Evolutionary conservation across 306 rosid species (phyloP), one percentile per base, ranked within the genome.

Genomic region (Fagus sylvatica): DNA sequence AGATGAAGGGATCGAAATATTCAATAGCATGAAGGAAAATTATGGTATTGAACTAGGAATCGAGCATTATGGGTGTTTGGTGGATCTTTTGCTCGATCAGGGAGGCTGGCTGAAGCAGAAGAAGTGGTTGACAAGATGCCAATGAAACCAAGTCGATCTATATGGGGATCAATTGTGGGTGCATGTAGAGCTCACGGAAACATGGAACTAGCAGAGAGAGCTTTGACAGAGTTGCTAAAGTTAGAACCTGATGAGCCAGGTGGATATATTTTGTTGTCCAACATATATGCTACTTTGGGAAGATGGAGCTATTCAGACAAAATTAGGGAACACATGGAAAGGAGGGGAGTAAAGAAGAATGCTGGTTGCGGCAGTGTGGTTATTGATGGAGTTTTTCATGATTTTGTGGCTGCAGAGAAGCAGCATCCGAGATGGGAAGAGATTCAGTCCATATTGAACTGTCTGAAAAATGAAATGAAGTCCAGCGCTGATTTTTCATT

Each of bases 51-150:
- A 83, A 55, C 93, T 89, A 4, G 76, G 84, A 53, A 64, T 85
- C 4, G 87, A 87, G 79, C 91, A 89, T 59, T 87, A 79, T 53
- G 93, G 91, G 22, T 87, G 93, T 79, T 57, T 89, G 72, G 87
- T 89, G 39, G 93, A 87, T 79, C 85, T 13, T 75, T 87, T 10
- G 85, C 87, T 37, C 74, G 89, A 32, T 79, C 89, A 5, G 88
- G 91, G 22, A 74, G 84, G 66, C 66, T 87, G 78, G 53, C 56
- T 6, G 84, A 83, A 72, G 93, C 88, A 2, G 81, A 79, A 67
- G 75, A 70, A 15, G 84, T 85, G 70, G 73, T 85, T 1, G 84
- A 83, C 56, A 83, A 78, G 57, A 87, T 89, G 93, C 85, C 89
- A 6, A 81, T 87, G 55, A 36, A 81, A 75, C 85, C 93, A 15